These are phyloP conservation scores for Monocercomonoides exilis DNA, from an alignment of 78 protist species.

Conservation along the genomic window DNA sequence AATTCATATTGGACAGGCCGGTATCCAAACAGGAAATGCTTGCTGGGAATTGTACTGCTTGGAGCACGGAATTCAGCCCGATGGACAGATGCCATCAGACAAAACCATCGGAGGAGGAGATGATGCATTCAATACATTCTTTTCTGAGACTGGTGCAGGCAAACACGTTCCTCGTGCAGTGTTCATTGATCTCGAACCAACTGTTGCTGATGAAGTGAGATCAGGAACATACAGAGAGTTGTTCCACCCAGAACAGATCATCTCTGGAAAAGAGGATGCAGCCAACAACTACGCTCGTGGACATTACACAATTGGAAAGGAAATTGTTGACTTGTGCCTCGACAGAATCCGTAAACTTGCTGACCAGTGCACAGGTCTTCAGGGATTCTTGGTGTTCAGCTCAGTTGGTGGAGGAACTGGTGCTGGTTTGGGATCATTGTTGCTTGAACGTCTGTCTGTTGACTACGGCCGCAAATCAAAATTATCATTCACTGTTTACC, in stretches of 20 bases:
- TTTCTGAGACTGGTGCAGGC: slow-evolving; percentile 75
- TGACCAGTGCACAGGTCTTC: slow-evolving; percentile 95
- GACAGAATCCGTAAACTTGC: slow-evolving; percentile 94
- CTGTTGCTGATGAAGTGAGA: slow-evolving; percentile 88
- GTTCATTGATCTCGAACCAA: slow-evolving; percentile 90
- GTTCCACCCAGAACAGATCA: slow-evolving; percentile 95
- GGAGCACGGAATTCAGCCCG: slow-evolving; percentile 93
- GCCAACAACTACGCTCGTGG: slow-evolving; percentile 98
- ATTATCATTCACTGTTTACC: slow-evolving; percentile 81
- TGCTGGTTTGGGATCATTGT: slow-evolving; percentile 92
- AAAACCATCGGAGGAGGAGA: slow-evolving; percentile 70
- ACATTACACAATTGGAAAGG: slow-evolving; percentile 96
- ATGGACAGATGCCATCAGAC: slow-evolving; percentile 84
- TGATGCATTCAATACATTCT: slow-evolving; percentile 86
- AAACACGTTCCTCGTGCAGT: slow-evolving; percentile 89
- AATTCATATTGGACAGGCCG: slow-evolving; percentile 90
- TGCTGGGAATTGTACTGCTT: slow-evolving; percentile 95
- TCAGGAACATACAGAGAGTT: slow-evolving; percentile 86
- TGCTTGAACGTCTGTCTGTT: slow-evolving; percentile 85
- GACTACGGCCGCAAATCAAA: slow-evolving; percentile 97
- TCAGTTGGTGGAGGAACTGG: slow-evolving; percentile 95
- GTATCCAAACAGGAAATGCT: slow-evolving; percentile 86
- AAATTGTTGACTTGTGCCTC: slow-evolving; percentile 73
- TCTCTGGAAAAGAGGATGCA: slow-evolving; percentile 93
- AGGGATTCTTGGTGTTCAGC: slow-evolving; percentile 69